Conservation (phyloP, 1,284 basidiomycete species). For the Trametes sp. region DNA sequence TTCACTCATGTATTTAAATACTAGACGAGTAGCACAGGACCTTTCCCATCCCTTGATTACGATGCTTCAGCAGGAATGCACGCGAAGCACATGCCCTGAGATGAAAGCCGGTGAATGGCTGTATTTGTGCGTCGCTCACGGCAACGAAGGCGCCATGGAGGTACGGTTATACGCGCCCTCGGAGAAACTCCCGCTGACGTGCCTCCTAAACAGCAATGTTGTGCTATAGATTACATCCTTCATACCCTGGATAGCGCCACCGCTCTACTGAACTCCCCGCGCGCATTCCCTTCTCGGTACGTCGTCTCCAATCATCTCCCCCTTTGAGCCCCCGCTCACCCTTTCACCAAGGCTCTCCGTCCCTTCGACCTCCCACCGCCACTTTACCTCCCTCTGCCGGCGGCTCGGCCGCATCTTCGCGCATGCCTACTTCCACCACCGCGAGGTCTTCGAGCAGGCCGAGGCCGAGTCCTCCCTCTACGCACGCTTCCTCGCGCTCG, state of each 20-base stretch:
- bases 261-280: conserved; percentile 89
- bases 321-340: background rate
- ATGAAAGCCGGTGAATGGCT: conserved; percentile 99
- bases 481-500: conserved; percentile 88
- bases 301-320: conserved; percentile 23
- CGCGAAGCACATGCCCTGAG: conserved; percentile 84
- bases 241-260: conserved; percentile 96
- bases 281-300: conserved; percentile 90
- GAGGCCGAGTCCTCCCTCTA: conserved; percentile 93
- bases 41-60: conserved; percentile 90
- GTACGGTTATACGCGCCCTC: conserved; percentile 37
- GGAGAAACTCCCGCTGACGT: background rate
- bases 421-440: conserved; percentile 94
- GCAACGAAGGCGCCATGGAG: conserved; percentile 81
- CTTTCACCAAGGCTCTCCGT: conserved; percentile 69
- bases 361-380: conserved; percentile 80
- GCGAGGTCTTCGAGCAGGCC: conserved; percentile 88
- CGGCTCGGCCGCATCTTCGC: conserved; percentile 95
- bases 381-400: conserved; percentile 88
- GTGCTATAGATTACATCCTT: conserved; percentile 96
- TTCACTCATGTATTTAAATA: background rate
- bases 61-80: conserved; percentile 87
- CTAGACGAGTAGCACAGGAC: conserved; percentile 91
- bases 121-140: conserved; percentile 95
- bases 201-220: conserved; percentile 74